phyloP scores from a whole-genome alignment of 2,329 filamentous ascomycete genomes.

The Xylaria polymorpha region DNA sequence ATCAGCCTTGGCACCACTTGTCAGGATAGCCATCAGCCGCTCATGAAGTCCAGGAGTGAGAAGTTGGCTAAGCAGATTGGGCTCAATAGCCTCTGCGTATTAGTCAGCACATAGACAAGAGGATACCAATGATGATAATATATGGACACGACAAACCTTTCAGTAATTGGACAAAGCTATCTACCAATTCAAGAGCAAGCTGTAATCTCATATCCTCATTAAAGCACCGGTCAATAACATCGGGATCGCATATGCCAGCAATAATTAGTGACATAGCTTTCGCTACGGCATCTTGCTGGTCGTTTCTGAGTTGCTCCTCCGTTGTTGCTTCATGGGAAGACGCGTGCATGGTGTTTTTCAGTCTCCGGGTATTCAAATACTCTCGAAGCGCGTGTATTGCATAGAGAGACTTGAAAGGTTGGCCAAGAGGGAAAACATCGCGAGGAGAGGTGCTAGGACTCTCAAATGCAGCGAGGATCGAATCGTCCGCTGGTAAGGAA shows the following conservation, averaged over 20 bases:
- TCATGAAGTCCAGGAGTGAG: slow-evolving; percentile 43
- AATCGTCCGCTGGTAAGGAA: slow-evolving; percentile 75
- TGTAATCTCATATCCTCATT: slow-evolving; percentile 59
- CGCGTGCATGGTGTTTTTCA: slow-evolving; percentile 46
- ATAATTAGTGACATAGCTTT: slow-evolving; percentile 67
- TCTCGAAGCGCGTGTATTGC: slow-evolving; percentile 74
- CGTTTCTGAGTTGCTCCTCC: slow-evolving; percentile 41
- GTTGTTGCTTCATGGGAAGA: slow-evolving; percentile 42
- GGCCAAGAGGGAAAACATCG: slow-evolving; percentile 74
- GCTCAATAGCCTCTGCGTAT: slow-evolving; percentile 44
- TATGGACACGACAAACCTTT: slow-evolving; percentile 56
- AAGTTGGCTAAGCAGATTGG: slow-evolving; percentile 38
- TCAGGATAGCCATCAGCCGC: slow-evolving; percentile 45
- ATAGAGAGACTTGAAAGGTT: slow-evolving; percentile 80
- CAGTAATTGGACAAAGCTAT: slow-evolving; percentile 66
- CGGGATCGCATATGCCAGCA: slow-evolving; percentile 68
- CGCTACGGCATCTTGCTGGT: slow-evolving; percentile 52
- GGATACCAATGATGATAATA: background rate
- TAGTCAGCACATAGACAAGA: slow-evolving; percentile 38
- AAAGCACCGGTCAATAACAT: slow-evolving; percentile 60
- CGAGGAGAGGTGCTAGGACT: slow-evolving; percentile 63
- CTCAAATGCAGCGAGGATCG: slow-evolving; percentile 69
- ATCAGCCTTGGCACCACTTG: slow-evolving; percentile 38
- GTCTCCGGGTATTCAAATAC: slow-evolving; percentile 62
- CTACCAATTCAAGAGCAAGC: slow-evolving; percentile 66